phyloP scores from a whole-genome alignment of 331 rosid species.

The Quercus lobata region DNA sequence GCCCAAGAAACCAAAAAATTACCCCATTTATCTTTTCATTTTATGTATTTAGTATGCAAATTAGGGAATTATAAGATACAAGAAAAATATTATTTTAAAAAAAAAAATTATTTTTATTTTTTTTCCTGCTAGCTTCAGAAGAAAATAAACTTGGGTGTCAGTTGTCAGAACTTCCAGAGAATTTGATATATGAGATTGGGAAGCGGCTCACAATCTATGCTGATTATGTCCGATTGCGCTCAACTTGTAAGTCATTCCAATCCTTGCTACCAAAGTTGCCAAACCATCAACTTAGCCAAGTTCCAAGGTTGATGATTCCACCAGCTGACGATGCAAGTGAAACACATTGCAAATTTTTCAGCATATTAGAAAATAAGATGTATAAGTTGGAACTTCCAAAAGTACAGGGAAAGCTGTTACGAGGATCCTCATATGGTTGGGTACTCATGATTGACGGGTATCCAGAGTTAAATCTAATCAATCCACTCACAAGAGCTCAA shows the following conservation, averaged over 20 bases:
- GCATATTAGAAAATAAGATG: not conserved
- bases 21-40: too few species aligned
- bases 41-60: too few species aligned
- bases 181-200: not conserved
- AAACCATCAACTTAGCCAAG: not conserved
- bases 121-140: too few species aligned
- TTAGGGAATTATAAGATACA: too few species aligned
- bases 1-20: too few species aligned
- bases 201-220: not conserved
- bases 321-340: not conserved
- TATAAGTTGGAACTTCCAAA: not conserved
- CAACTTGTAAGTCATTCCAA: not conserved
- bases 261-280: not conserved
- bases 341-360: not conserved
- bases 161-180: too few species aligned
- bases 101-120: too few species aligned
- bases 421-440: not conserved
- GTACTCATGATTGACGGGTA: not conserved
- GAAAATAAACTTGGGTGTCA: too few species aligned
- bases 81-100: too few species aligned
- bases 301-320: not conserved
- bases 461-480: not conserved
- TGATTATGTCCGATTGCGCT: not conserved
- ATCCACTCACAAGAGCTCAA: not conserved
- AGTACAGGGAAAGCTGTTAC: not conserved